These are phyloP conservation scores for Xenosphaeropsis pyriputrescens DNA, from an alignment of 2,329 filamentous ascomycete species.

Conservation along the genomic window DNA sequence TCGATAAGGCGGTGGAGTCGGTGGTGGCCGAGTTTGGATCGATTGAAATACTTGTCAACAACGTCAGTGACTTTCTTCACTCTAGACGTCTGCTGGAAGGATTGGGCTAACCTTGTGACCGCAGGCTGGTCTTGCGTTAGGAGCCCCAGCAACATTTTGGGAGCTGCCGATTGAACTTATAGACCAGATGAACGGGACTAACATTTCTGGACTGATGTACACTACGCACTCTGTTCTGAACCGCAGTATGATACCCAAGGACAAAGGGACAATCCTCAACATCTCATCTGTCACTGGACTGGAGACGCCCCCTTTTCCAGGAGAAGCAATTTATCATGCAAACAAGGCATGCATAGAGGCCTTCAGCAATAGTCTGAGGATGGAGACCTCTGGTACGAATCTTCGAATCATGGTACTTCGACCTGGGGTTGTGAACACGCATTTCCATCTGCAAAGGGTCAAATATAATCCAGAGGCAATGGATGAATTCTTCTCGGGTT, in stretches of 20 bases:
- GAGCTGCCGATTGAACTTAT: background rate
- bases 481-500: constrained; percentile 28
- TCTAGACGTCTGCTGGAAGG: too few relatives aligned
- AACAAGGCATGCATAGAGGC: constrained; percentile 30
- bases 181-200: constrained; percentile 26
- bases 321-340: constrained; percentile 32
- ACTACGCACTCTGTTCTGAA: constrained; percentile 29
- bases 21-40: too few relatives aligned
- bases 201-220: constrained; percentile 31
- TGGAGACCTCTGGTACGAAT: constrained; percentile 28
- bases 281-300: constrained; percentile 29
- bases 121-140: too few relatives aligned
- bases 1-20: too few relatives aligned
- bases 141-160: too few relatives aligned
- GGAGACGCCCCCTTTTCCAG: constrained; percentile 30
- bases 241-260: constrained; percentile 22
- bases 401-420: constrained; percentile 29
- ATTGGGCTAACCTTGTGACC: too few relatives aligned
- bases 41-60: too few relatives aligned
- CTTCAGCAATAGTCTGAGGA: constrained; percentile 31
- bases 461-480: constrained; percentile 25
- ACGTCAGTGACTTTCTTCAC: too few relatives aligned
- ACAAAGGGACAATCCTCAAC: constrained; percentile 29
- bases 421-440: constrained; percentile 30
- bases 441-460: constrained; percentile 31